Evolutionary conservation across 805 yeast species (phyloP).

Genomic region (Wickerhamiella sergipiensis): DNA sequence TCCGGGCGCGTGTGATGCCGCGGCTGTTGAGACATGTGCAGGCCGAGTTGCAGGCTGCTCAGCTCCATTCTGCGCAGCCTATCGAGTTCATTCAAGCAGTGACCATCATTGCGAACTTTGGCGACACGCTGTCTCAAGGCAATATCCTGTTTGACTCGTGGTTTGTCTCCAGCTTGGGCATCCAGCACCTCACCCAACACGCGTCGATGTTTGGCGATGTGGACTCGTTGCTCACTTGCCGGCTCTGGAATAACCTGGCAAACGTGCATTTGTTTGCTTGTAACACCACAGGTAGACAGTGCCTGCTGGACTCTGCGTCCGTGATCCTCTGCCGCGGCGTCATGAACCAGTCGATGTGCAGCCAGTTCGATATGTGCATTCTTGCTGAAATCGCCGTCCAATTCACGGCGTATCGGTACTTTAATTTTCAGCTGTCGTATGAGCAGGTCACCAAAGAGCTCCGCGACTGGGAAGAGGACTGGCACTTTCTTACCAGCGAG

Average conservation of each 20-base stretch:
- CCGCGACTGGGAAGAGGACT: slow-evolving; percentile 49
- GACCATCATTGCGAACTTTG: slow-evolving; percentile 51
- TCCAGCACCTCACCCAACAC: slow-evolving; percentile 36
- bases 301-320: slow-evolving; percentile 45
- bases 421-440: slow-evolving; percentile 30
- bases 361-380: slow-evolving; percentile 74
- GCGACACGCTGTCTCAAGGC: slow-evolving; percentile 43
- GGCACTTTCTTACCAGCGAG: slow-evolving; percentile 47
- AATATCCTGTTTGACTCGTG: slow-evolving; percentile 51
- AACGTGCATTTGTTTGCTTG: slow-evolving; percentile 56
- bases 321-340: slow-evolving; percentile 46
- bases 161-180: slow-evolving; percentile 52
- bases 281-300: slow-evolving; percentile 50
- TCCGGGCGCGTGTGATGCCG: slow-evolving; percentile 31
- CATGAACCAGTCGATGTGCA: slow-evolving; percentile 42
- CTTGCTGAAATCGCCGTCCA: slow-evolving; percentile 60
- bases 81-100: slow-evolving; percentile 57
- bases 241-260: slow-evolving; percentile 61
- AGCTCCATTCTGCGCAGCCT: slow-evolving; percentile 32
- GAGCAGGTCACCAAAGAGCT: slow-evolving; percentile 34
- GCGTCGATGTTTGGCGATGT: slow-evolving; percentile 23
- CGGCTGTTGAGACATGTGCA: slow-evolving; percentile 34
- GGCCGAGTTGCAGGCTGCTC: slow-evolving; percentile 34
- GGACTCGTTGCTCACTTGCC: slow-evolving; percentile 19
- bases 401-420: slow-evolving; percentile 41